Base-by-base conservation (phyloP, 2,329 filamentous ascomycete genomes). In the Rhexocercosporidium sp. region DNA sequence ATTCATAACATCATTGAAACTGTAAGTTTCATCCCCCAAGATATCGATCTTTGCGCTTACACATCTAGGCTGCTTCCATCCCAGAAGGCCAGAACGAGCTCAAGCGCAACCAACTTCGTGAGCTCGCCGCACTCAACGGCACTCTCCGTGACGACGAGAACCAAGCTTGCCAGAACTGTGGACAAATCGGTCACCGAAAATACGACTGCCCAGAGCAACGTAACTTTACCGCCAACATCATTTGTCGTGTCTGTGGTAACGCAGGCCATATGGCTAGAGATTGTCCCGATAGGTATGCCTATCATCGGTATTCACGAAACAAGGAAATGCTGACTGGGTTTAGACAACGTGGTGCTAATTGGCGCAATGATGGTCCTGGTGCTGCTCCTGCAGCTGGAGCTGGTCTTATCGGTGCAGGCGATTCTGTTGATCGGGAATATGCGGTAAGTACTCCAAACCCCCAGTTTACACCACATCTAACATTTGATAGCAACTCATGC, bases 1-100 rank as follows among this genome's bases (percentile, higher is more conserved):
- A 97, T 99, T 71, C 95, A 99, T 82, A 97, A 98, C 74, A 92
- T 99, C 77, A 98, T 99, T 78, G 96, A 99, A 82, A 99, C 96
- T 68, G 95, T 96, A 85, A 84, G 91, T 87, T 53, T 60, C 11
- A 1, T 49, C 20, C 41, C 57, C 25, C 44, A 39, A 22, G 20
- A n/a, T 27, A n/a, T 22, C 31, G n/a, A 37, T 9, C 20, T 47
- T 44, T 8, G n/a, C 67, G 27, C 74, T 82, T 75, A 84, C 69
- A 60, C 68, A 66, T 39, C 14, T 72, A 98, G 95, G 96, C 96
- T 80, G 96, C 96, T 44, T 99, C 96, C 5, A 99, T 98, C 73
- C 96, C 96, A 20, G 96, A 99, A 83, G 96, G 95, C 59, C 96
- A 99, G 79, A 99, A 99, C 80, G 96, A 98, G 81, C 90, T 99